Base-by-base conservation (phyloP, 345 rosid species). In the Pistacia vera region DNA sequence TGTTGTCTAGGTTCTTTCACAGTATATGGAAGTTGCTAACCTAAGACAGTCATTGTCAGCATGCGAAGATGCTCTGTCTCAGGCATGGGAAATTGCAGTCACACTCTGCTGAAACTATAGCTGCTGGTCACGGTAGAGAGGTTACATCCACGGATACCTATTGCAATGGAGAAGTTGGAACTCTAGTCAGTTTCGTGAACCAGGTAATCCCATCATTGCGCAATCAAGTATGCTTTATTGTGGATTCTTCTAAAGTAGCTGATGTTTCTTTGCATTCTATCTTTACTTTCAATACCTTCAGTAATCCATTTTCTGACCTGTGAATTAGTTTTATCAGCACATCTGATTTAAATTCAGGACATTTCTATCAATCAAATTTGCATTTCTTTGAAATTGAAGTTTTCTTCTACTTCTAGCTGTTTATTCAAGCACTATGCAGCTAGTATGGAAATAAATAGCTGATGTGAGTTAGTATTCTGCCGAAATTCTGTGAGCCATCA, bases 1-100 rank as follows among this genome's bases (percentile, higher is more conserved):
- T 74, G n/a, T 44, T 52, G 52, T 57, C 17, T 64, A 38, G 16
- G 46, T 28, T 71, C 48, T 4, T 58, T 49, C 44, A 57, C 98
- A 95, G 57, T 12, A 77, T 25, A 8, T 83, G 65, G 87, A 86
- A 63, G 89, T 89, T 28, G 62, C 66, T 64, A 90, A 83, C 72
- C 78, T 95, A 60, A 79, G n/a, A 71, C 83, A 87, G 71, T 85
- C 96, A 61, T n/a, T 93, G 98, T 83, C 95, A 96, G 77, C 99
- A 93, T 83, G 98, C 97, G 99, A 96, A 89, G 98, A 96, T 73
- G 98, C 99, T 12, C 86, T 95, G 35, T 82, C 94, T 0, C 95
- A 82, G 99, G 97, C 18, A 90, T 93, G 97, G 99, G 14, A 93
- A 28, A 28, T 28, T 95, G 78, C 97, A 90, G 73, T 88, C 86